Evolutionary conservation across 768 basidiomycete genomes (phyloP).

Genomic region (Peribolospora kevripleyi): DNA sequence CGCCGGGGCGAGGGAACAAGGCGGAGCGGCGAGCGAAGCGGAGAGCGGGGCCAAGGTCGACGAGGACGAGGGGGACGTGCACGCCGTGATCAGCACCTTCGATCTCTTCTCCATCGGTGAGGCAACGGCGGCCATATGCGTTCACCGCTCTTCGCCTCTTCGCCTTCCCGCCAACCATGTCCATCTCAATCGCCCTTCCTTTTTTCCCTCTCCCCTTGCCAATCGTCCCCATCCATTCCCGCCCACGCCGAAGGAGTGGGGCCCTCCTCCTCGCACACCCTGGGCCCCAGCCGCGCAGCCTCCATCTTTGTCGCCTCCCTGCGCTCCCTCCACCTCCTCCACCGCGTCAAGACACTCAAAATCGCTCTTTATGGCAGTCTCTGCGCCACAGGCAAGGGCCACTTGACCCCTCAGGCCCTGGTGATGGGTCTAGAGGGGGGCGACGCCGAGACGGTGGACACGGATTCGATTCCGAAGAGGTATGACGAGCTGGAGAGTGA

Average conservation of each 20-base stretch:
- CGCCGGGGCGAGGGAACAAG: too few relatives aligned
- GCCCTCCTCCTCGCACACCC: conserved; percentile 40
- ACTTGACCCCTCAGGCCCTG: background rate
- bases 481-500: conserved; percentile 23
- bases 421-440: conserved; percentile 19
- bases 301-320: conserved; percentile 66
- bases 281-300: conserved; percentile 73
- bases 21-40: too few relatives aligned
- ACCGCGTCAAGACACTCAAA: conserved; percentile 51
- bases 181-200: background rate
- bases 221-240: too few relatives aligned
- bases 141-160: background rate
- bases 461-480: conserved; percentile 52
- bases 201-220: conserved; percentile 2
- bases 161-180: background rate
- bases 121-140: conserved; percentile 8
- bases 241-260: conserved; percentile 18
- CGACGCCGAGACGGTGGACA: conserved; percentile 82
- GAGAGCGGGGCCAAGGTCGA: too few relatives aligned
- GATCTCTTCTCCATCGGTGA: conserved; percentile 71
- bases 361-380: conserved; percentile 79
- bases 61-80: background rate
- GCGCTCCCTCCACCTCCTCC: conserved; percentile 38
- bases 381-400: conserved; percentile 49
- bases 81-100: conserved; percentile 72